Base-by-base conservation (phyloP, 208 protist species). In the Crithidia bombi region DNA sequence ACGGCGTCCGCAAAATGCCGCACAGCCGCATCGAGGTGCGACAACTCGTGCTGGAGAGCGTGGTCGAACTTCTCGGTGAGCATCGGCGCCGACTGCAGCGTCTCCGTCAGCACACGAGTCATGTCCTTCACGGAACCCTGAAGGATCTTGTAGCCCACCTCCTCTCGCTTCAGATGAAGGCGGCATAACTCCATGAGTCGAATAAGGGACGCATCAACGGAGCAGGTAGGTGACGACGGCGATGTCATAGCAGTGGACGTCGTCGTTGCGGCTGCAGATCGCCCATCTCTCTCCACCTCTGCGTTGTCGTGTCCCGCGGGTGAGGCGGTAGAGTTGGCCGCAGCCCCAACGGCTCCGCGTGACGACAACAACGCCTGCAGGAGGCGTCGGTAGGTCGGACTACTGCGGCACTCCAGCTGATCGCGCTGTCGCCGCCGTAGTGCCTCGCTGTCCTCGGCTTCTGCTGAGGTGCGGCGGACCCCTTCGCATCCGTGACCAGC, bases 111-210 rank as follows among this genome's bases (percentile, higher is more conserved):
- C 39, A 77, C 64, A 7, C 71, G 63, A 47, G 62, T 67, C 64
- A 67, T 55, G 46, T 77, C 71, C 71, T 55, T 56, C 57, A 62
- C 71, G 39, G 71, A 61, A n/a, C 63, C 57, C 41, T 77, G 71
- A 33, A 77, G 25, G 4, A 33, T 61, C 43, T 66, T 69, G 41
- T 71, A 77, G 41, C 38, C 43, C 47, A 67, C 64, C 64, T 77
- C 71, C 49, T 77, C 71, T 11, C 65, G 63, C 57, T 70, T 77
- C 21, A 77, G 64, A 39, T 71, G 63, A 44, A 77, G 57, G 0
- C 71, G 71, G 59, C 67, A 67, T 15, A 77, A 50, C 64, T 77
- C 71, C 12, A 66, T 41, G 6, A 77, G 61, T 0, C 71, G 64
- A 15, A 64, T 61, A 0, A 77, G 64, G 0, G 28, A 33, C 5